phyloP scores from a whole-genome alignment of 2,329 filamentous ascomycete species.

The Fusarium mexicanum region DNA sequence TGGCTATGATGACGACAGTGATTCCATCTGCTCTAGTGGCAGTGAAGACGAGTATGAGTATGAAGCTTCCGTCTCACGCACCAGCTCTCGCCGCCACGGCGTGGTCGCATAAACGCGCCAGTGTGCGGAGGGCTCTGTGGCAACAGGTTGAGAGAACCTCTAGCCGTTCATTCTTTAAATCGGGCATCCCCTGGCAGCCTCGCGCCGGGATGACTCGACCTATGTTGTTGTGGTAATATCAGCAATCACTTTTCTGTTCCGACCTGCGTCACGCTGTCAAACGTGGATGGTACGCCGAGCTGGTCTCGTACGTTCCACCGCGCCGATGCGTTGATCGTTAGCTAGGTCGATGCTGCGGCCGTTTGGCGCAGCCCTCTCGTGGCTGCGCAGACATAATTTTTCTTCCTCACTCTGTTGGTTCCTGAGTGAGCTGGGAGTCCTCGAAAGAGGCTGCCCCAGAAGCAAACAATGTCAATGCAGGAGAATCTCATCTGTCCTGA shows the following conservation, averaged over 20 bases:
- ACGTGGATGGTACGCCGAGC: slow-evolving; percentile 53
- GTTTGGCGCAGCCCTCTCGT: slow-evolving; percentile 49
- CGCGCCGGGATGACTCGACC: slow-evolving; percentile 45
- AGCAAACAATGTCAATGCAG: slow-evolving; percentile 27
- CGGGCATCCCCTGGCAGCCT: slow-evolving; percentile 40
- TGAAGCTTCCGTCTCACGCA: slow-evolving; percentile 57
- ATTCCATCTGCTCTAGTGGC: slow-evolving; percentile 73
- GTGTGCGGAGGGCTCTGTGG: slow-evolving; percentile 37
- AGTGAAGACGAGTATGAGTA: slow-evolving; percentile 64
- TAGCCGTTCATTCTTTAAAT: slow-evolving; percentile 50
- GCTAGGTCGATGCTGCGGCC: slow-evolving; percentile 66
- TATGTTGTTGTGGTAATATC: slow-evolving; percentile 46
- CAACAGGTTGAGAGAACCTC: slow-evolving; percentile 43
- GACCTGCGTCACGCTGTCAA: slow-evolving; percentile 43
- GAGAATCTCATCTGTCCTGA: slow-evolving; percentile 36
- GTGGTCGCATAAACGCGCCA: slow-evolving; percentile 57
- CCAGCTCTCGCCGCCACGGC: slow-evolving; percentile 70
- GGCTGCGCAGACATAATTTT: slow-evolving; percentile 42
- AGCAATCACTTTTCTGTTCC: slow-evolving; percentile 42
- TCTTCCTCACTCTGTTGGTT: slow-evolving; percentile 45
- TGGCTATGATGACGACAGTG: slow-evolving; percentile 78
- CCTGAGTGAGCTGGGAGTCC: slow-evolving; percentile 42
- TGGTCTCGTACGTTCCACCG: slow-evolving; percentile 52
- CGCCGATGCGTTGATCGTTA: slow-evolving; percentile 45
- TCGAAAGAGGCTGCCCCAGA: slow-evolving; percentile 20